Base-by-base conservation (phyloP, 2,329 filamentous ascomycete species). In the Paraconiothyrium sp. region DNA sequence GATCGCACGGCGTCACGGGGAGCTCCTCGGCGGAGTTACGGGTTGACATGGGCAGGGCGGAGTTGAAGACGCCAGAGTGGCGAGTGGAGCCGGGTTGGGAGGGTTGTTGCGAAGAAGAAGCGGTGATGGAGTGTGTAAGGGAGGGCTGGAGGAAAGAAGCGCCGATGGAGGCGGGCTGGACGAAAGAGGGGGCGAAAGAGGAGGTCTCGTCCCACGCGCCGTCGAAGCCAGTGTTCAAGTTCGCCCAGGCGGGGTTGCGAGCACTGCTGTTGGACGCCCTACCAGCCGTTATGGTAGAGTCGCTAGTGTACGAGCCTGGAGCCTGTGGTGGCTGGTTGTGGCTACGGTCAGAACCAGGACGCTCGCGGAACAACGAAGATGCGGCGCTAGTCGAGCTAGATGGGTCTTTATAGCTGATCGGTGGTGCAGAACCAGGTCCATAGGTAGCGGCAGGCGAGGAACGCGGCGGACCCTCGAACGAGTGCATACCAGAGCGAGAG, bases 21-120 rank as follows among this genome's bases (percentile, higher is more conserved):
- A 71, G 64, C 4, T 72, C 70, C 35, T 67, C 69, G 30, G 66
- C 61, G 24, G 68, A 70, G 47, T 69, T 66, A 4, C 69, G 67
- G 11, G 50, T 16, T 2, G 22, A 86, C 81, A 94, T 86, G 1
- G 93, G 93, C 75, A 97, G 86, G 5, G 93, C 93, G 0, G 93
- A 97, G 63, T 92, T 92, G 81, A 97, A 97, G 24, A 97, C 82
- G 5, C 90, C 91, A 0, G 91, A 94, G 70, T 87, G 90, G 46
- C 90, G 88, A 1, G 76, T 71, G 8, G 69, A 73, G 50, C 68
- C 67, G 6, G 75, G 71, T 8, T 70, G 64, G 6, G 76, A 61
- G 13, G 72, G 67, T 47, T 69, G 57, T 39, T 55, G 63, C 34
- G 70, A 67, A 60, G 61, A 34, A 43, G 62, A 35, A 68, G 67